These are phyloP conservation scores for Diaporthe citri DNA, from an alignment of 2,329 filamentous ascomycete genomes.

Conservation along the genomic window DNA sequence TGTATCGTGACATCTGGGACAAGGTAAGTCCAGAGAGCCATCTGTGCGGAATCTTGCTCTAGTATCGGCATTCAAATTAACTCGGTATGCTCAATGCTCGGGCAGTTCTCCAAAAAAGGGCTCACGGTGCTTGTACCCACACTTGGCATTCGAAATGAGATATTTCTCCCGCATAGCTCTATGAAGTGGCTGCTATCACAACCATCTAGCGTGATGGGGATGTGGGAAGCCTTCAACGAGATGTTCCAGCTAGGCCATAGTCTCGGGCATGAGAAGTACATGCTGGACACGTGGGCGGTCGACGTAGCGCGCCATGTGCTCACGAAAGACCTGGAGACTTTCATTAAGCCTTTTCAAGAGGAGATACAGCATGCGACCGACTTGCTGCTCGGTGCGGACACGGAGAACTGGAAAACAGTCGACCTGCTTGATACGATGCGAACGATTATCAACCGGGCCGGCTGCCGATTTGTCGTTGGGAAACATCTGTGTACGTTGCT, in stretches of 20 bases:
- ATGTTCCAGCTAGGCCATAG: background rate
- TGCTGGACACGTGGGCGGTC: background rate
- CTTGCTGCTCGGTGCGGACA: background rate
- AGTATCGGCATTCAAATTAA: background rate
- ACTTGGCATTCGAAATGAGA: background rate
- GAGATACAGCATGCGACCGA: background rate
- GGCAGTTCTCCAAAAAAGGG: background rate
- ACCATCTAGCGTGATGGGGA: background rate
- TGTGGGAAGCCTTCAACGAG: background rate
- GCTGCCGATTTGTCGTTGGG: background rate
- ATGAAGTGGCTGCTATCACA: background rate
- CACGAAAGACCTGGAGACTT: background rate
- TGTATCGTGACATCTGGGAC: background rate
- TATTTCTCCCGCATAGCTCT: background rate
- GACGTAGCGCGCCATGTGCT: background rate
- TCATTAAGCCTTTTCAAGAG: background rate
- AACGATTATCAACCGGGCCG: background rate
- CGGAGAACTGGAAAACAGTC: background rate
- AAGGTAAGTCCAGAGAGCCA: background rate
- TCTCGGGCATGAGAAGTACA: background rate
- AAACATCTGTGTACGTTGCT: background rate
- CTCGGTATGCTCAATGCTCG: background rate
- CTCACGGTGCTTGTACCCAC: background rate
- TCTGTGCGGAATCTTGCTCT: background rate
- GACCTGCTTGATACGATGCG: background rate